Conservation (phyloP, 2,329 filamentous ascomycete genomes). For the Helotiales sp. region DNA sequence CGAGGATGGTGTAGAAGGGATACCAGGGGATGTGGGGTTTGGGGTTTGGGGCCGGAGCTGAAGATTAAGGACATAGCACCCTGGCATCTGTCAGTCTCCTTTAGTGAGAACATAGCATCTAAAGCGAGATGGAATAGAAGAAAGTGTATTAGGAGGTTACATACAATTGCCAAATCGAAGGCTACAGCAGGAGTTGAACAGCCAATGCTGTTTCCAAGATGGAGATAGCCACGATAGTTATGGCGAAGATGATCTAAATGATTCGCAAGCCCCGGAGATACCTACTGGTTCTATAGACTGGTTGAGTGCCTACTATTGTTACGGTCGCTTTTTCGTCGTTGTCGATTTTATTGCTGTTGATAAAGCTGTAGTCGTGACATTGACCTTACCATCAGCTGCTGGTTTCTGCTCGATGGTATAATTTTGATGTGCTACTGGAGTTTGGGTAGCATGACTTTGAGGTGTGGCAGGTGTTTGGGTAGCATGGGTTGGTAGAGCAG, state of each 20-base stretch:
- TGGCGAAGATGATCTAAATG: constrained; percentile 1
- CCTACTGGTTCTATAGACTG: not conserved
- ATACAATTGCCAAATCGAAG: not conserved
- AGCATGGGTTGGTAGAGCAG: no score
- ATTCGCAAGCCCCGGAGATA: not conserved
- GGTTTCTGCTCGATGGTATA: no score
- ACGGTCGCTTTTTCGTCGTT: not conserved
- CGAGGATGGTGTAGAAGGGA: not conserved
- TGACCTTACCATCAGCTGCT: no score
- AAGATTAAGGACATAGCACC: not conserved
- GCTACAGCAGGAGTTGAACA: not conserved
- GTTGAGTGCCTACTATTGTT: not conserved
- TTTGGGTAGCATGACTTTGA: no score
- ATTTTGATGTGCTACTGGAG: no score
- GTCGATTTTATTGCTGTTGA: no score
- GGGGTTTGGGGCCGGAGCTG: not conserved
- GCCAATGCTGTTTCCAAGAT: not conserved
- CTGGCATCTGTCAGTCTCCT: no score
- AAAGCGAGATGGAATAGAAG: no score
- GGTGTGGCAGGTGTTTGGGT: no score
- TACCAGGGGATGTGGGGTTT: not conserved
- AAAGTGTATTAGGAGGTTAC: not conserved
- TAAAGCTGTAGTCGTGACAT: no score
- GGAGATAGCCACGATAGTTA: not conserved
- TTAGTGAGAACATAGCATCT: no score